Base-by-base conservation (phyloP, 2,329 filamentous ascomycete genomes). In the Penicillium palitans region DNA sequence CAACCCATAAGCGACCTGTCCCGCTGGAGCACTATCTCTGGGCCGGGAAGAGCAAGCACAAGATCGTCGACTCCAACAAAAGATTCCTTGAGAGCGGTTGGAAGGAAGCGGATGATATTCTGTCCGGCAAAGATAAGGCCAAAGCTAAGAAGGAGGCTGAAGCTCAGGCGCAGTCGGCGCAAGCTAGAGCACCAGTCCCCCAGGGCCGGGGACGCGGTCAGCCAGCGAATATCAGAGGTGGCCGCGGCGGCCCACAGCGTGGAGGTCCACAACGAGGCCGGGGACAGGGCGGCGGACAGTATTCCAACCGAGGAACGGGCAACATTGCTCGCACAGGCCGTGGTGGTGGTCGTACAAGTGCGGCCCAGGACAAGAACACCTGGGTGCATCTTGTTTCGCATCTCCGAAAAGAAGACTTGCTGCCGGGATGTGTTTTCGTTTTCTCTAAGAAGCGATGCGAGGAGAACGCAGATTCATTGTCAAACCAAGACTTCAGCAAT, bases 391-490 rank as follows among this genome's bases (percentile, higher is more conserved):
- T 99, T 40, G 92, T 99, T 3, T 91, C 96, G 69, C 92, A 91
- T 75, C 81, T 99, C 54, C 90, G 88, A 68, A 96, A 96, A 74
- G 86, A 92, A 52, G 91, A 86, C 49, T 82, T 99, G 4, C 84
- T 99, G 4, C 95, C 95, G 0, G 91, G 90, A 9, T 98, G 93
- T 73, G 96, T 99, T 65, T 99, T 99, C 71, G 93, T 99, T 56
- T 99, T 99, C 76, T 99, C 95, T 3, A 99, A 98, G 79, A 96
- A 95, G 76, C 84, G 95, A 52, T 98, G 95, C 69, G 95, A 99
- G 74, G 92, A 98, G 72, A 99, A 98, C 72, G 95, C 95, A 0
- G 91, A 97, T 72, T 93, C 95, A 0, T 81, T 99, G 24, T 93
- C 90, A 61, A 98, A 97, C 70, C 88, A 96, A 65, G 95, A 99